These are phyloP conservation scores for Flaveria bidentis DNA, from an alignment of 129 eudicot genomes.

Conservation along the genomic window DNA sequence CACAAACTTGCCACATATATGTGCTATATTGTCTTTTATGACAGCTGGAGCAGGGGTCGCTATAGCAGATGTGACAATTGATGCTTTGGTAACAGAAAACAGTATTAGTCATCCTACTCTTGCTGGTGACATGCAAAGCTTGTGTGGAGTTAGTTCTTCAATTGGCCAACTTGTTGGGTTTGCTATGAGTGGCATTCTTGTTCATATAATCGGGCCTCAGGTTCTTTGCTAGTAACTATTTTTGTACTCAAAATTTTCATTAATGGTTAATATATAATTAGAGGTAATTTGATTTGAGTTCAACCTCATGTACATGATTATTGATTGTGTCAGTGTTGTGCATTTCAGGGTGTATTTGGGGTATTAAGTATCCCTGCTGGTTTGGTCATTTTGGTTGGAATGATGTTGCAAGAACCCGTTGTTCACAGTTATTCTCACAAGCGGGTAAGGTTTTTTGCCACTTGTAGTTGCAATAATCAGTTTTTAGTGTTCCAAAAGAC, in stretches of 20 bases:
- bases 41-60: conserved; percentile 88
- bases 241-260: conserved; percentile 9
- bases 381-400: conserved; percentile 62
- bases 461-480: background rate
- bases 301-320: conserved; percentile 2
- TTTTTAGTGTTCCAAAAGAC: background rate
- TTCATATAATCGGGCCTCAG: conserved; percentile 77
- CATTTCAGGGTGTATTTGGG: conserved; percentile 74
- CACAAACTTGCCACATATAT: conserved; percentile 50
- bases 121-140: conserved; percentile 94
- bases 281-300: background rate
- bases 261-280: background rate
- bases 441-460: conserved; percentile 52
- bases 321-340: background rate
- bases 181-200: conserved; percentile 72
- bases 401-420: conserved; percentile 64
- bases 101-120: conserved; percentile 77
- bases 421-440: conserved; percentile 51
- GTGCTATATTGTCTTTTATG: conserved; percentile 68
- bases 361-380: conserved; percentile 69
- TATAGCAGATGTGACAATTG: conserved; percentile 89
- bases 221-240: conserved; percentile 35
- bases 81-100: conserved; percentile 92
- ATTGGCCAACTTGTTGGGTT: conserved; percentile 73
- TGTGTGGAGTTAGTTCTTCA: conserved; percentile 75